A percentile compares a stretch with the other conserved stretches of the same genome.
These are phyloP conservation scores for Monosporascus ibericus DNA, from an alignment of 2,329 filamentous ascomycete genomes.

Conservation along the genomic window DNA sequence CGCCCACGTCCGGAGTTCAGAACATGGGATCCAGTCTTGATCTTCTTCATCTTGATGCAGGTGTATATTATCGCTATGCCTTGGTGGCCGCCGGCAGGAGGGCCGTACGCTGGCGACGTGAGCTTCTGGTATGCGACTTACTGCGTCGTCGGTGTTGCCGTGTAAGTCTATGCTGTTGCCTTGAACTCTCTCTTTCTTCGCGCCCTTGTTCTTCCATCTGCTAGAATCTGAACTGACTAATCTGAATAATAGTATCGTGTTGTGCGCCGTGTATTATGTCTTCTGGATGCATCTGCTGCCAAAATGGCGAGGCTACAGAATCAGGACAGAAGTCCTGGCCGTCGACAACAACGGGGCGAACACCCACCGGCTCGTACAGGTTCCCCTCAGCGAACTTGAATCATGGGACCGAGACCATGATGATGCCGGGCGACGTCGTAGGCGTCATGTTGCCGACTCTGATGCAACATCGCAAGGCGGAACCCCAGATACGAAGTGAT, in stretches of 20 bases:
- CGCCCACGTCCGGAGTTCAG: constrained; percentile 45
- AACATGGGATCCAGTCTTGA: constrained; percentile 51
- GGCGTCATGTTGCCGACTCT: background rate
- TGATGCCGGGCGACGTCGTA: constrained; percentile 30
- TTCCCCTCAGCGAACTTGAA: constrained; percentile 43
- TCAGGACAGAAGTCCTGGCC: constrained; percentile 48
- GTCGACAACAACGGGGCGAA: constrained; percentile 40
- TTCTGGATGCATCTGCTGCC: constrained; percentile 54
- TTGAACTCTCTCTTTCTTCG: background rate
- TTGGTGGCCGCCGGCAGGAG: constrained; percentile 62
- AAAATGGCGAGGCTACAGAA: constrained; percentile 42
- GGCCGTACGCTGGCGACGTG: constrained; percentile 55
- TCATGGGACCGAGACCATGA: constrained; percentile 57
- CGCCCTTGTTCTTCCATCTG: background rate
- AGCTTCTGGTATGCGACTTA: constrained; percentile 73
- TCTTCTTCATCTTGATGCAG: constrained; percentile 55
- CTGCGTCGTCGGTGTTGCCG: constrained; percentile 54
- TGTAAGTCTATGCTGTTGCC: constrained; percentile 41
- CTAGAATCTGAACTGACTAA: background rate
- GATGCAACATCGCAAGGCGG: background rate
- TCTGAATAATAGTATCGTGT: constrained; percentile 33
- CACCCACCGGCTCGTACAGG: constrained; percentile 44
- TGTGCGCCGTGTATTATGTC: constrained; percentile 52
- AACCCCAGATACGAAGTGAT: background rate
- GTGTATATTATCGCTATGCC: constrained; percentile 62